Evolutionary conservation across 257 asterid species (phyloP), one percentile per base, ranked within the genome.

Genomic region (Anisodus acutangulus): DNA sequence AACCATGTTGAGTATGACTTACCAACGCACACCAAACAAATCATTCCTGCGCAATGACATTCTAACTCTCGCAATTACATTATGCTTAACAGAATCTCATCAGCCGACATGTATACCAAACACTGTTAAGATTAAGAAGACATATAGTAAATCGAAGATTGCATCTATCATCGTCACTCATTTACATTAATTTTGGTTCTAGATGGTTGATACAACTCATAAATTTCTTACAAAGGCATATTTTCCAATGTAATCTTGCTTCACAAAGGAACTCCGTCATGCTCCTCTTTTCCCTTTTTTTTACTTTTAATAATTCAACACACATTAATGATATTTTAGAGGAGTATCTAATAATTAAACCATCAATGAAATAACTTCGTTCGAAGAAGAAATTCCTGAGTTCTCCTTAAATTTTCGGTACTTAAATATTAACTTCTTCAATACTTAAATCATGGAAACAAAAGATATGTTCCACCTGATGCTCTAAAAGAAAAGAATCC

Each of bases 401-500:
- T 7, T 31, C 62, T 76, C 81, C 81, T 76, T 76, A 51, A 31
- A 2, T 13, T 12, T 51, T 72, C 3, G 22, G 39, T 70, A 51
- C 8, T 76, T 76, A 51, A 11, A 26, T 19, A 49, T 49, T 6
- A 19, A 47, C 58, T 49, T 74, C 26, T 60, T 15, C 62, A 43
- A 62, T 47, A 60, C 26, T 60, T 49, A 39, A 60, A 59, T 43
- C 58, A 19, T 60, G 54, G 60, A 39, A 80, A 43, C 59, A 41
- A 60, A 76, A 74, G 22, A 26, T 76, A 26, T 76, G 26, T 53
- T 76, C 63, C 62, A 76, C 2, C 7, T 9, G 51, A 63, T 10
- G 22, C 26, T 31, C 57, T 62, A 59, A 59, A 43, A 82, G 79
- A 79, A 88, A 72, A 83, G 51, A 79, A 37, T 8, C 26, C 79